Conservation (phyloP, 192 early-diverging fungal genomes). For the Dispira simplex region DNA sequence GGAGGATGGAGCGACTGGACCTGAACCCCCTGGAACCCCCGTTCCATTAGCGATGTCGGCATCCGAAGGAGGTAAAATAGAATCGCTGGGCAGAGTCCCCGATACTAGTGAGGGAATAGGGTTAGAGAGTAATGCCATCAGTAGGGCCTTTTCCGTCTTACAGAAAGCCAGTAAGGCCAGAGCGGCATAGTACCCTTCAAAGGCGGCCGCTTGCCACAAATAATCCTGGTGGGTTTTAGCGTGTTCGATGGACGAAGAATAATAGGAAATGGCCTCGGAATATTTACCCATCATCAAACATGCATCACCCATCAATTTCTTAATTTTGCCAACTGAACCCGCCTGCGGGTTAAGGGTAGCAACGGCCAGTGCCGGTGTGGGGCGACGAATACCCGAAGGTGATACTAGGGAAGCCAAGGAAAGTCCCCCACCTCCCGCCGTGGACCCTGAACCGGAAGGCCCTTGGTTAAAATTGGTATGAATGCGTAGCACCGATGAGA, state of each 20-base stretch:
- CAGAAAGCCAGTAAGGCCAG: conserved; percentile 21
- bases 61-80: neutral
- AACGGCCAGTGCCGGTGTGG: conserved; percentile 6
- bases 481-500: too few species aligned
- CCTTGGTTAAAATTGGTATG: too few species aligned
- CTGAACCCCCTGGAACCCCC: too few species aligned
- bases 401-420: too few species aligned
- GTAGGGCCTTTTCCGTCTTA: conserved; percentile 13
- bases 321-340: conserved; percentile 10
- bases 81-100: neutral
- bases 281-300: conserved; percentile 24
- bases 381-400: neutral
- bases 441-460: too few species aligned
- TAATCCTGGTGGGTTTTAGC: conserved; percentile 18
- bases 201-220: conserved; percentile 27
- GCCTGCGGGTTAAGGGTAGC: neutral
- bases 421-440: too few species aligned
- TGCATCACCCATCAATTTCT: conserved; percentile 29
- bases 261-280: conserved; percentile 23
- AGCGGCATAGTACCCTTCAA: conserved; percentile 29
- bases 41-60: too few species aligned
- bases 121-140: conserved; percentile 8
- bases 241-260: conserved; percentile 19
- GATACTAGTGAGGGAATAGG: neutral
- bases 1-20: too few species aligned